phyloP scores from a whole-genome alignment of 2,329 filamentous ascomycete species.

The Colletotrichum incanum region DNA sequence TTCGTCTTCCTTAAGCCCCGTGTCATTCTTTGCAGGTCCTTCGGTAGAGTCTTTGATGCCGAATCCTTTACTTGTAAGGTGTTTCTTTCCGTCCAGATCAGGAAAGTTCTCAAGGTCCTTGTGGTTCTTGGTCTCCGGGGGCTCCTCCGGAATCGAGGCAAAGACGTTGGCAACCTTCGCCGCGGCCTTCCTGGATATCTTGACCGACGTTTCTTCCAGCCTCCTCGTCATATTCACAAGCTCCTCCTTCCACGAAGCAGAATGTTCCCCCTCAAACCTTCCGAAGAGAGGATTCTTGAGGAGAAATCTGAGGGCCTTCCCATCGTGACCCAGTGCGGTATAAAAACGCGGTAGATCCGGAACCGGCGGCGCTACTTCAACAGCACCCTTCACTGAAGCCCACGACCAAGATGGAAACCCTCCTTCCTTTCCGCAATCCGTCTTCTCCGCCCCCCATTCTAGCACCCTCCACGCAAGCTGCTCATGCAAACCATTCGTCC shows the following conservation, averaged over 20 bases:
- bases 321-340: background rate
- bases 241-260: slow-evolving; percentile 8
- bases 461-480: slow-evolving; percentile 45
- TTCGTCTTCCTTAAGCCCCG: background rate
- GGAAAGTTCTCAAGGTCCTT: background rate
- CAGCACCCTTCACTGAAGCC: background rate
- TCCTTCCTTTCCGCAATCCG: background rate
- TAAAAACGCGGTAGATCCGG: slow-evolving; percentile 4
- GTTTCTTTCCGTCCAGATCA: background rate
- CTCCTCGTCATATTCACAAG: background rate
- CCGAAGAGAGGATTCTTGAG: slow-evolving; percentile 11
- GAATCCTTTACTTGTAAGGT: background rate
- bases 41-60: background rate
- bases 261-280: slow-evolving; percentile 12
- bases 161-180: background rate
- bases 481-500: slow-evolving; percentile 40
- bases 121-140: background rate
- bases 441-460: background rate
- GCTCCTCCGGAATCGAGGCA: background rate
- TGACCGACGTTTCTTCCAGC: slow-evolving; percentile 1
- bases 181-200: background rate
- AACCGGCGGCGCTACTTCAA: slow-evolving; percentile 7
- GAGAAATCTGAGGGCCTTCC: background rate
- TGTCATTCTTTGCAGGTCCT: background rate
- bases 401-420: slow-evolving; percentile 26